Evolutionary conservation across 257 asterid species (phyloP).

Genomic region (Petrea volubilis): DNA sequence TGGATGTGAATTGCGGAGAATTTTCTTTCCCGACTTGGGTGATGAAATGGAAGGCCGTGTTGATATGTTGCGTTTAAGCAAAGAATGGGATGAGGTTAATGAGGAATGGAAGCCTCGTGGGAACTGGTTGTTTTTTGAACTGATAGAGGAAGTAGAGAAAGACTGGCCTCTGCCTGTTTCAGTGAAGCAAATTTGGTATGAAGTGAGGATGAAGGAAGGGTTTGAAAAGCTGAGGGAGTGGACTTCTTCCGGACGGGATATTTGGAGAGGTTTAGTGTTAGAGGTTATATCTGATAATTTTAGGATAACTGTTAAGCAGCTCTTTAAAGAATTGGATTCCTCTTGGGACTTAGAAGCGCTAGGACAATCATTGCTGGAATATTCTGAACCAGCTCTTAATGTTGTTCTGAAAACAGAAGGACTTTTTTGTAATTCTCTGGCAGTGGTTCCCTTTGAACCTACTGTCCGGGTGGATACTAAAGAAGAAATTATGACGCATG

Average conservation of each 20-base stretch:
- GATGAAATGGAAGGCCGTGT: constrained; percentile 60
- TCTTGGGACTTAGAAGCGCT: constrained; percentile 31
- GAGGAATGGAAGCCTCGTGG: constrained; percentile 71
- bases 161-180: constrained; percentile 61
- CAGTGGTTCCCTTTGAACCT: constrained; percentile 40
- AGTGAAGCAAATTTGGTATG: constrained; percentile 90
- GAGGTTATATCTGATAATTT: constrained; percentile 52
- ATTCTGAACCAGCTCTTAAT: constrained; percentile 36
- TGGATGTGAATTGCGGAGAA: constrained; percentile 46
- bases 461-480: constrained; percentile 27
- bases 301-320: constrained; percentile 40
- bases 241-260: constrained; percentile 41
- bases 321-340: constrained; percentile 40
- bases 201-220: constrained; percentile 48
- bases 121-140: constrained; percentile 67
- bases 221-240: constrained; percentile 57
- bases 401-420: constrained; percentile 31
- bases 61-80: constrained; percentile 49
- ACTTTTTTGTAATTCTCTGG: constrained; percentile 26
- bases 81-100: constrained; percentile 80
- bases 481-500: constrained; percentile 23
- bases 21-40: constrained; percentile 90
- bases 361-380: constrained; percentile 32
- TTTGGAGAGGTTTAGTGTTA: constrained; percentile 57
- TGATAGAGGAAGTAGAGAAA: constrained; percentile 57